Percentiles rank a stretch among this genome's conserved stretches.
phyloP scores from a whole-genome alignment of 768 basidiomycete species.

The Mycena sanguinolenta region DNA sequence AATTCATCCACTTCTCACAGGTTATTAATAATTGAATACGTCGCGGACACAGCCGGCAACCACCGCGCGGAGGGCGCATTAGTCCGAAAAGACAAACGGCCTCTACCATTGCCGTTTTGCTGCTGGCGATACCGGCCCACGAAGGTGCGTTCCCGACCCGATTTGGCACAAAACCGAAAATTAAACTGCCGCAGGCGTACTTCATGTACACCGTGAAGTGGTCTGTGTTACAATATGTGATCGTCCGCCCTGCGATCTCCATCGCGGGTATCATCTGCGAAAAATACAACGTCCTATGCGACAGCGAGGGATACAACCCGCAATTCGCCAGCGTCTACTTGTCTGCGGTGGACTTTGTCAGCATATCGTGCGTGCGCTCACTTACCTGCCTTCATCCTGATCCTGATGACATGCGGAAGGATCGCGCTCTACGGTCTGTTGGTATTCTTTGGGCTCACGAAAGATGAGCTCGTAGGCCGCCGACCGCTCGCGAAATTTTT shows the following conservation, averaged over 20 bases:
- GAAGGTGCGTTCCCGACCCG: slow-evolving; percentile 61
- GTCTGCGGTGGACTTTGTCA: slow-evolving; percentile 80
- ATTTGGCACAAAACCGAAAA: slow-evolving; percentile 4
- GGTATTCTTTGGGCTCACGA: slow-evolving; percentile 85
- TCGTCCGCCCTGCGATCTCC: slow-evolving; percentile 63
- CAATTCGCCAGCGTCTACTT: slow-evolving; percentile 80
- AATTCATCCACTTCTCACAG: slow-evolving; percentile 82
- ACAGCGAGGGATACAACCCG: slow-evolving; percentile 67
- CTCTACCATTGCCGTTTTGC: slow-evolving; percentile 86
- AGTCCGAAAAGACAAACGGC: slow-evolving; percentile 81
- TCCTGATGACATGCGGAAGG: slow-evolving; percentile 50
- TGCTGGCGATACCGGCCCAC: slow-evolving; percentile 87
- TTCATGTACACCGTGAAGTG: slow-evolving; percentile 95
- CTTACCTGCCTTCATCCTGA: not conserved
- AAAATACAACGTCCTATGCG: slow-evolving; percentile 76
- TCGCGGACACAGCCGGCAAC: slow-evolving; percentile 74
- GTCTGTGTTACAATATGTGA: slow-evolving; percentile 91
- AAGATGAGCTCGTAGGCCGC: slow-evolving; percentile 80
- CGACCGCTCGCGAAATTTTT: slow-evolving; percentile 90
- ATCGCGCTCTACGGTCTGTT: slow-evolving; percentile 90
- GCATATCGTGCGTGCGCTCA: slow-evolving; percentile 78
- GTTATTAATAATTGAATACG: slow-evolving; percentile 86
- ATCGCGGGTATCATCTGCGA: slow-evolving; percentile 87
- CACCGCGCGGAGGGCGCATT: slow-evolving; percentile 77
- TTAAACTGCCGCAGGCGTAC: slow-evolving; percentile 65